Conservation (phyloP, 306 rosid genomes). For the Cucurbita pepo region DNA sequence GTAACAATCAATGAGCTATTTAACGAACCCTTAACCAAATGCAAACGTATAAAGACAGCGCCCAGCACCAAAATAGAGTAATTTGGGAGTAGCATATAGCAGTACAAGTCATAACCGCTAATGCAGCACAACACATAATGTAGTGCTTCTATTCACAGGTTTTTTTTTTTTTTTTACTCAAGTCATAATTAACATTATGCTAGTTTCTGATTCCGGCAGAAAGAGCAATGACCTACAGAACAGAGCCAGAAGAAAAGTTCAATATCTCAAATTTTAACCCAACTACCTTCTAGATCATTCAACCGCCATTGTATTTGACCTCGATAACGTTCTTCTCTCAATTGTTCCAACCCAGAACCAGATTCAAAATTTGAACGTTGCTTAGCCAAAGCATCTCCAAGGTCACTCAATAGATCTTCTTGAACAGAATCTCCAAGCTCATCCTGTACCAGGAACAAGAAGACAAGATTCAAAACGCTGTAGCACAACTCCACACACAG, state of each 20-base stretch:
- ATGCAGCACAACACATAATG: not conserved
- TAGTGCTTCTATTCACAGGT: not conserved
- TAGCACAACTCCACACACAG: not conserved
- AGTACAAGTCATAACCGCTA: not conserved
- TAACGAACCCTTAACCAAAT: not conserved
- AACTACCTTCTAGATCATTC: constrained; percentile 66
- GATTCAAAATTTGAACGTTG: constrained; percentile 36
- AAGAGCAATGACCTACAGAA: not conserved
- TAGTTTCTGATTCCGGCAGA: not conserved
- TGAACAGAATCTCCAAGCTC: constrained; percentile 22
- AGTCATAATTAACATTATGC: not conserved
- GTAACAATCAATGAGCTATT: constrained; percentile 5
- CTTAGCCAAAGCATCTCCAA: constrained; percentile 46
- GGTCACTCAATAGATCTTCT: constrained; percentile 38
- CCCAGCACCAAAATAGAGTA: not conserved
- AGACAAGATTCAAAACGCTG: constrained; percentile 1
- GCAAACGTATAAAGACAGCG: not conserved
- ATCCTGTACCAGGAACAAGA: constrained; percentile 11
- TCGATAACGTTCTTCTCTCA: constrained; percentile 38
- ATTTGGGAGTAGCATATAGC: not conserved
- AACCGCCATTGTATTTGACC: constrained; percentile 53
- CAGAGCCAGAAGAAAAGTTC: not conserved
- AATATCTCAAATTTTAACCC: not conserved
- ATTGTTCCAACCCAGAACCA: constrained; percentile 34
- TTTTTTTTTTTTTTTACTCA: not conserved